A percentile compares a stretch with the other conserved stretches of the same genome.
phyloP scores from a whole-genome alignment of 2,329 filamentous ascomycete species.

The Colletotrichum sp. region DNA sequence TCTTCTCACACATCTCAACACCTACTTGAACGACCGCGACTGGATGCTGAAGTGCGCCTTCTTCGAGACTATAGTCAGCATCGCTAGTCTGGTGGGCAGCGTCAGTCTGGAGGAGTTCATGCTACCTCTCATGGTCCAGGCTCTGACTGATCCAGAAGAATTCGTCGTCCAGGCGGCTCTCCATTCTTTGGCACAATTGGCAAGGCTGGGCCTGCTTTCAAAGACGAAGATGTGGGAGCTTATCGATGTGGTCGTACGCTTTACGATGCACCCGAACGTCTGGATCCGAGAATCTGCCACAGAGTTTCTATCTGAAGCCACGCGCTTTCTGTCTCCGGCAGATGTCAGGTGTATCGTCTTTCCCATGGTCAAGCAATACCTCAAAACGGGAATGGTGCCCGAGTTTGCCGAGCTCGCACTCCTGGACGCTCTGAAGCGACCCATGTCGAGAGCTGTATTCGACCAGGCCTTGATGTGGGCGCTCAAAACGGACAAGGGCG shows the following conservation, averaged over 20 bases:
- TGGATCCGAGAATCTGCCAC: conserved; percentile 94
- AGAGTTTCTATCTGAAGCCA: conserved; percentile 80
- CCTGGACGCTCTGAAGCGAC: conserved; percentile 82
- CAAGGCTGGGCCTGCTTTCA: conserved; percentile 85
- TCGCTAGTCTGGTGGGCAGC: conserved; percentile 88
- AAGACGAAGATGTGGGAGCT: conserved; percentile 86
- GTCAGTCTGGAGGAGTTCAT: conserved; percentile 94
- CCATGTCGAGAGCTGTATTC: conserved; percentile 79
- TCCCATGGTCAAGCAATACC: conserved; percentile 80
- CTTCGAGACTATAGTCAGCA: conserved; percentile 93
- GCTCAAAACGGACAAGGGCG: conserved; percentile 75
- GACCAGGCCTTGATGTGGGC: conserved; percentile 91
- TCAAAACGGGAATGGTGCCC: conserved; percentile 73
- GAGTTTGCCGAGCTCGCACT: conserved; percentile 75
- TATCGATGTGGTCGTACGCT: conserved; percentile 80
- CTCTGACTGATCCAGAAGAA: conserved; percentile 90
- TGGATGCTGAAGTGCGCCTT: conserved; percentile 98
- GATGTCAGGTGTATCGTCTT: conserved; percentile 84
- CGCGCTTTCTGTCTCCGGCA: conserved; percentile 76
- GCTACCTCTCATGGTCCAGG: conserved; percentile 92
- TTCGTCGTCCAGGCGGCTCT: conserved; percentile 92
- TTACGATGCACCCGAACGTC: conserved; percentile 90
- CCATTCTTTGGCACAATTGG: conserved; percentile 86
- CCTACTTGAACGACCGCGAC: conserved; percentile 93
- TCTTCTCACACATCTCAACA: conserved; percentile 94